These are phyloP conservation scores for Eugenia klotzschiana DNA, from an alignment of 441 rosid genomes.

Conservation along the genomic window DNA sequence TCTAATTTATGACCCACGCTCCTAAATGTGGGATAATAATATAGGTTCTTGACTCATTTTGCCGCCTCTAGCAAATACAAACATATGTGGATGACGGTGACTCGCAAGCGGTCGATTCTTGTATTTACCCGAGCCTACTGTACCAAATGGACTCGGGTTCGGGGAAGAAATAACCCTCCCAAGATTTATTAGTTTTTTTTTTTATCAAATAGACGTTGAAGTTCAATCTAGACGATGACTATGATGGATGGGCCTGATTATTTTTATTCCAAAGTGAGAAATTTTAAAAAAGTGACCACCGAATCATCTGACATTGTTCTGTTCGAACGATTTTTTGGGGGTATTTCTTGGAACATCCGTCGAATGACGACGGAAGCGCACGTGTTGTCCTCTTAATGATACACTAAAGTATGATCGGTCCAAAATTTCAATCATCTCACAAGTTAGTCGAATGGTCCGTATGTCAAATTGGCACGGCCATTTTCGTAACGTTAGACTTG, in stretches of 20 bases:
- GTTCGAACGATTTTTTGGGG: neutral
- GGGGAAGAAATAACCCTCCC: neutral
- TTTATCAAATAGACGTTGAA: neutral
- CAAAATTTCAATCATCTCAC: neutral
- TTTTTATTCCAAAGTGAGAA: neutral
- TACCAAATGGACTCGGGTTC: too few species aligned
- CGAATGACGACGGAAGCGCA: too few species aligned
- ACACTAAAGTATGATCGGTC: neutral
- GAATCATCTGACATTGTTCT: neutral
- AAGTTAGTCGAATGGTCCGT: neutral
- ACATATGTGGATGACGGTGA: neutral
- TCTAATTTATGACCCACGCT: too few species aligned
- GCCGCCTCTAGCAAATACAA: neutral
- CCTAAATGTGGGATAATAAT: too few species aligned
- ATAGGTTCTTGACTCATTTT: too few species aligned
- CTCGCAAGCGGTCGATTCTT: neutral
- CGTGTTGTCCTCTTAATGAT: neutral
- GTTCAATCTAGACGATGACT: neutral
- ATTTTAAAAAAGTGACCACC: neutral
- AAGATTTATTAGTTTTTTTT: neutral
- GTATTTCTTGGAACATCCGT: neutral
- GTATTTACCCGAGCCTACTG: neutral
- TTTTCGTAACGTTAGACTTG: neutral
- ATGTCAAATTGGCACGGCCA: neutral
- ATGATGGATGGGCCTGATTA: neutral